phyloP scores from a whole-genome alignment of 768 basidiomycete genomes.

The Clavaria fumosa region DNA sequence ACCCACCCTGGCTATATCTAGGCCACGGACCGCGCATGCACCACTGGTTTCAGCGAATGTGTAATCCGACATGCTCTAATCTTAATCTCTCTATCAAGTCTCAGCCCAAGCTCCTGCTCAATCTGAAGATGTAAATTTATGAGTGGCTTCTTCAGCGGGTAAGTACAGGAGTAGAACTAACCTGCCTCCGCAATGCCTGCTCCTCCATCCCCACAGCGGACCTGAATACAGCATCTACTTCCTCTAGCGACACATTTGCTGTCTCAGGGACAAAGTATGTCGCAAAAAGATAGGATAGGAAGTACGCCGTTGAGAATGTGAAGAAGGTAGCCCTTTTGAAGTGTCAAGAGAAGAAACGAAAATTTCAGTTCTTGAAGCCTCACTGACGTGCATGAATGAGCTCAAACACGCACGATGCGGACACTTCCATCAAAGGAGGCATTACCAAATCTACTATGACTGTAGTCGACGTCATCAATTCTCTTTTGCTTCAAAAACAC shows the following conservation, averaged over 20 bases:
- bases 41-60: too few species aligned
- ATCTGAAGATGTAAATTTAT: constrained; percentile 24
- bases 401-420: constrained; percentile 32
- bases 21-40: too few species aligned
- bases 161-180: constrained; percentile 18
- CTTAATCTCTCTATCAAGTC: constrained; percentile 27
- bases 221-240: constrained; percentile 55
- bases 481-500: neutral
- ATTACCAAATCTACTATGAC: constrained; percentile 66
- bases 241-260: constrained; percentile 59
- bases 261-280: constrained; percentile 61
- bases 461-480: constrained; percentile 20
- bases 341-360: too few species aligned
- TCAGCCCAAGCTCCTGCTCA: constrained; percentile 39
- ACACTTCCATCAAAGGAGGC: constrained; percentile 45
- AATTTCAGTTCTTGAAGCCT: too few species aligned
- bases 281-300: constrained; percentile 55
- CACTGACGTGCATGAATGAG: neutral
- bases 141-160: neutral
- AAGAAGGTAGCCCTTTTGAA: constrained; percentile 64
- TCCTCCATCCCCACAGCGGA: constrained; percentile 46
- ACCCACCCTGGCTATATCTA: too few species aligned
- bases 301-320: constrained; percentile 48
- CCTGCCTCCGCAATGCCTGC: constrained; percentile 32
- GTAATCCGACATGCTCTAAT: too few species aligned